These are phyloP conservation scores for Komagataella pseudopastoris DNA, from an alignment of 805 yeast species.

Conservation along the genomic window DNA sequence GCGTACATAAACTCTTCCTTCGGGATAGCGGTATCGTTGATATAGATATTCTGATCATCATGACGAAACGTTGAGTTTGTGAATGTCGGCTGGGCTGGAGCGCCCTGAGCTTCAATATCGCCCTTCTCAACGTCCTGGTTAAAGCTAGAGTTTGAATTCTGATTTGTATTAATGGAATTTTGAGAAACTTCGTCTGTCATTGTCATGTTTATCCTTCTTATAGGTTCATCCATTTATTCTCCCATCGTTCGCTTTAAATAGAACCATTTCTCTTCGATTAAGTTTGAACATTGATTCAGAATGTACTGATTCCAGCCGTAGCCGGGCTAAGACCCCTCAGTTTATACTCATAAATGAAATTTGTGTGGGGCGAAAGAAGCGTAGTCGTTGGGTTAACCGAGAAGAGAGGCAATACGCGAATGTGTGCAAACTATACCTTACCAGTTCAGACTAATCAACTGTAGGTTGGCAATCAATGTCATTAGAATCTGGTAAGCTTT, in stretches of 20 bases:
- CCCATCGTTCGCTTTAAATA: neutral
- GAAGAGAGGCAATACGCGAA: neutral
- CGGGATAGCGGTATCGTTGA: conserved; percentile 28
- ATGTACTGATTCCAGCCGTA: neutral
- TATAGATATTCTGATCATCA: conserved; percentile 25
- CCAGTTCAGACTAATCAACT: conserved; percentile 1
- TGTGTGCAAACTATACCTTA: neutral
- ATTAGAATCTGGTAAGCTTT: conserved; percentile 10
- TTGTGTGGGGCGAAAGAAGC: neutral
- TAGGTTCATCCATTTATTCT: neutral
- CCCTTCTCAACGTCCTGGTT: neutral
- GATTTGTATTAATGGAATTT: neutral
- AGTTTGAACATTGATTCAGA: neutral
- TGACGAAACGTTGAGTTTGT: conserved; percentile 16
- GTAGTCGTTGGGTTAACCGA: neutral
- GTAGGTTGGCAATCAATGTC: conserved; percentile 17
- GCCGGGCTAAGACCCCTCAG: neutral
- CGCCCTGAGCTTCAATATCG: neutral
- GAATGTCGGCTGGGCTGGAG: neutral
- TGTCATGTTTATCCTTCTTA: neutral
- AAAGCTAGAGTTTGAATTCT: neutral
- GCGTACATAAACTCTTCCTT: conserved; percentile 47
- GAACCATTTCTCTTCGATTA: neutral
- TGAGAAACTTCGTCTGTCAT: neutral
- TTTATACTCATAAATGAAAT: neutral